Percentiles rank a stretch among this genome's conserved stretches.
Evolutionary conservation across 1,284 basidiomycete genomes (phyloP).

Genomic region (Boletus smithii): DNA sequence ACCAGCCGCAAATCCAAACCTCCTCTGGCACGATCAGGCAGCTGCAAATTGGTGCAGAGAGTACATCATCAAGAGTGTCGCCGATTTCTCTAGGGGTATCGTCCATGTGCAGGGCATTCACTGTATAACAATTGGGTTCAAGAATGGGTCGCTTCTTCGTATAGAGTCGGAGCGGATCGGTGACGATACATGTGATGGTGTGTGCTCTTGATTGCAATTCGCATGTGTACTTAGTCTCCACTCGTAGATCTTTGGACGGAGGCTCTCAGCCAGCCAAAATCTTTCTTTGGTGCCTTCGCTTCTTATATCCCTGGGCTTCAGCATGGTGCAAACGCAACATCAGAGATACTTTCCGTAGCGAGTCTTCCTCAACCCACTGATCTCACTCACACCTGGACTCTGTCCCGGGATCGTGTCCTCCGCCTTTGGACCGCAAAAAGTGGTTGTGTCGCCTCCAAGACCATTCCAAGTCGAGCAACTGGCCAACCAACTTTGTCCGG

Average conservation of each 20-base stretch:
- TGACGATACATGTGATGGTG: conserved; percentile 53
- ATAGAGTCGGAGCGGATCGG: conserved; percentile 61
- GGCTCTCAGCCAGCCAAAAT: conserved; percentile 54
- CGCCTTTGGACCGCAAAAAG: conserved; percentile 76
- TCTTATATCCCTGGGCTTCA: conserved; percentile 61
- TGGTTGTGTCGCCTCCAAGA: conserved; percentile 63
- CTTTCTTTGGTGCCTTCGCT: conserved; percentile 61
- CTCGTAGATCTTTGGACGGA: conserved; percentile 65
- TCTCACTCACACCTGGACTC: conserved; percentile 71
- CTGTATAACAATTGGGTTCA: conserved; percentile 62
- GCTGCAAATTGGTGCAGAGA: conserved; percentile 63
- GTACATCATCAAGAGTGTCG: conserved; percentile 57
- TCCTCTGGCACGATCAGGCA: conserved; percentile 57
- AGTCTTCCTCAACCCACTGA: conserved; percentile 71
- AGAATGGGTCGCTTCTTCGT: conserved; percentile 69
- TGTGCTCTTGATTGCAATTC: conserved; percentile 20
- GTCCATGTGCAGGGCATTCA: conserved; percentile 71
- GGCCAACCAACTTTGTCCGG: conserved; percentile 22
- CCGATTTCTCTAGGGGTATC: conserved; percentile 45
- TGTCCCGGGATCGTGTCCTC: conserved; percentile 85
- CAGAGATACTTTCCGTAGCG: conserved; percentile 64
- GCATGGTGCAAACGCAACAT: conserved; percentile 42
- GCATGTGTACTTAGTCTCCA: conserved; percentile 8
- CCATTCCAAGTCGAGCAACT: conserved; percentile 36
- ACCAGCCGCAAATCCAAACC: conserved; percentile 49